Evolutionary conservation across 208 protist species (phyloP).

Genomic region (Crithidia acanthocephali): DNA sequence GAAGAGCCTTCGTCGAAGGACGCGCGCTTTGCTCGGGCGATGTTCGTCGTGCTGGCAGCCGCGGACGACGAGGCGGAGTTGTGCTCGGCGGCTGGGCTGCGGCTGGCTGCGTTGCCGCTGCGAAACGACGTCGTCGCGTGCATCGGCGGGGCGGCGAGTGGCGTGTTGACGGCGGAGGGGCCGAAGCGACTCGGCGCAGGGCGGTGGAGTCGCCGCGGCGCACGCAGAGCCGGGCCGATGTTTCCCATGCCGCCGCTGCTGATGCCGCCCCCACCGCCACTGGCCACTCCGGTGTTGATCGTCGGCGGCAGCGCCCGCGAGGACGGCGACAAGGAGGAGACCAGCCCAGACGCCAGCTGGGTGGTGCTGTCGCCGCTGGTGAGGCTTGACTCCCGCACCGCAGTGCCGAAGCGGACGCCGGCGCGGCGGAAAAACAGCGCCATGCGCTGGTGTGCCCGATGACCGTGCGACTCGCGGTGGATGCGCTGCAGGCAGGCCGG

Average conservation of each 20-base stretch:
- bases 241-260: neutral
- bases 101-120: neutral
- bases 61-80: neutral
- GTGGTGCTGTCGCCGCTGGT: conserved; percentile 11
- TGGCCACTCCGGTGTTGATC: neutral
- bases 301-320: conserved; percentile 9
- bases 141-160: neutral
- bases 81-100: neutral
- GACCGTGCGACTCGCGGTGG: conserved; percentile 20
- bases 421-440: conserved; percentile 9
- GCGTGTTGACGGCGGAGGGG: neutral
- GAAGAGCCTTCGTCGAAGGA: conserved; percentile 1
- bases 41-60: neutral
- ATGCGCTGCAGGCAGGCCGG: conserved; percentile 19
- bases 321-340: neutral
- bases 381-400: conserved; percentile 7
- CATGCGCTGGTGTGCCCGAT: conserved; percentile 11
- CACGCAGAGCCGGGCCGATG: conserved; percentile 10
- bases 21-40: neutral
- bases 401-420: conserved; percentile 3
- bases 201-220: neutral
- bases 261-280: too few relatives aligned
- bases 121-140: conserved; percentile 7
- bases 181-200: neutral
- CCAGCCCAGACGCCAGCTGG: neutral